Evolutionary conservation across 2,329 filamentous ascomycete species (phyloP).

Genomic region (Paraphoma chrysanthemicola): DNA sequence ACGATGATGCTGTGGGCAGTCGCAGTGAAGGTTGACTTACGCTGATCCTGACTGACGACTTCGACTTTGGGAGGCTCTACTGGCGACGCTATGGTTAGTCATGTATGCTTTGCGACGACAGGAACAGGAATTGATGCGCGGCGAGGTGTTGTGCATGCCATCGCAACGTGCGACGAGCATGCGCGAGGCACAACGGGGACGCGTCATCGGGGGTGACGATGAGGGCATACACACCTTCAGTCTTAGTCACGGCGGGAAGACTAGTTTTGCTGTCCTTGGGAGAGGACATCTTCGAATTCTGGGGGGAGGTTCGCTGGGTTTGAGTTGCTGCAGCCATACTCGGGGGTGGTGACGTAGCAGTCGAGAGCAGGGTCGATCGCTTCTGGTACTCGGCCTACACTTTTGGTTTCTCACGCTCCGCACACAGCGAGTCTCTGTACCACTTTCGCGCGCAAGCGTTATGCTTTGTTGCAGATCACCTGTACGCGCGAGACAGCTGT

Average conservation of each 20-base stretch:
- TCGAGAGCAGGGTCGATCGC: conserved; percentile 36
- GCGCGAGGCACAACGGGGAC: conserved; percentile 5
- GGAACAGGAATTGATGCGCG: conserved; percentile 19
- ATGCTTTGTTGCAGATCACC: conserved; percentile 8
- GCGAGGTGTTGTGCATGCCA: neutral
- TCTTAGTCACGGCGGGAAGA: conserved; percentile 38
- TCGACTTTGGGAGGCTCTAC: conserved; percentile 37
- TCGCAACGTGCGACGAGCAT: neutral
- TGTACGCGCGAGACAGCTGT: conserved; percentile 8
- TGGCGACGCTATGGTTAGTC: conserved; percentile 23
- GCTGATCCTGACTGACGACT: conserved; percentile 26
- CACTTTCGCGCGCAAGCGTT: conserved; percentile 15
- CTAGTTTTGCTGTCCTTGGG: conserved; percentile 46
- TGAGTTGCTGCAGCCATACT: conserved; percentile 46
- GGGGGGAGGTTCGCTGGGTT: conserved; percentile 43
- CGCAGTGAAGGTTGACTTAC: conserved; percentile 23
- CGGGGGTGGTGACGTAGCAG: conserved; percentile 46
- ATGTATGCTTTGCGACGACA: conserved; percentile 15
- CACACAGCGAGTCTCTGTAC: conserved; percentile 27
- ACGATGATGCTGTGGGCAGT: conserved; percentile 6
- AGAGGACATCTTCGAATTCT: conserved; percentile 48
- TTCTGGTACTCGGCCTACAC: conserved; percentile 30
- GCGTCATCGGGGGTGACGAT: neutral
- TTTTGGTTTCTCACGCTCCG: conserved; percentile 29
- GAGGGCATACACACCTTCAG: conserved; percentile 42